Base-by-base conservation (phyloP, 257 asterid genomes). In the Fraxinus pennsylvanica region DNA sequence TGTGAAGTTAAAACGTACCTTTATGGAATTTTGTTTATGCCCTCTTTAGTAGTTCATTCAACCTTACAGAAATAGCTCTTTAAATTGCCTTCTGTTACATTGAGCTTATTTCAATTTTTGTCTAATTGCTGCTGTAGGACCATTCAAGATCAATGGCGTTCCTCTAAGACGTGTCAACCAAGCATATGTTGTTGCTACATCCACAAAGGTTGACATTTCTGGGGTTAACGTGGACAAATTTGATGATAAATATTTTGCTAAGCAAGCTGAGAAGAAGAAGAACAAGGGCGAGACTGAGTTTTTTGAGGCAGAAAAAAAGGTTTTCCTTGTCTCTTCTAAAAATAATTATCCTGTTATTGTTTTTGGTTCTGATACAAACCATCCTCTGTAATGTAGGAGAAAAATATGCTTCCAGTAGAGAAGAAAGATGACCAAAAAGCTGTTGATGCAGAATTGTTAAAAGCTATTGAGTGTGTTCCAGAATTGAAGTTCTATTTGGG, bases 381-480 rank as follows among this genome's bases (percentile, higher is more conserved):
- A 41, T 9, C 14, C 15, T 41, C 14, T 41, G 14, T 41, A 10
- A 41, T 41, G 47, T 41, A 41, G 81, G 76, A 78, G 76, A 78
- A 78, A 66, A 78, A 78, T 47, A 71, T 54, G 71, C 50, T 70
- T 6, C 79, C 83, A 50, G 71, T 25, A 66, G 83, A 80, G 68
- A 80, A 80, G 83, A 80, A 80, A 50, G 83, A 74, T 57, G 68
- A 75, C 50, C 83, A 74, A 71, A 80, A 80, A 43, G 22, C 75
- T 6, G 76, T 52, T 17, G 83, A 74, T 69, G 79, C 71, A 52
- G 45, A 75, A 52, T 68, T 80, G 83, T 33, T 80, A 38, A 74
- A 80, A 35, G 70, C 76, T 45, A 80, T 80, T 57, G 83, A 80
- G 43, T 52, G 67, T n/a, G 83, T 80, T 57, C 83, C 76, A 10